Evolutionary conservation across 2,329 filamentous ascomycete genomes (phyloP), one percentile per base, ranked within the genome.

Genomic region (Penicillium sp.): DNA sequence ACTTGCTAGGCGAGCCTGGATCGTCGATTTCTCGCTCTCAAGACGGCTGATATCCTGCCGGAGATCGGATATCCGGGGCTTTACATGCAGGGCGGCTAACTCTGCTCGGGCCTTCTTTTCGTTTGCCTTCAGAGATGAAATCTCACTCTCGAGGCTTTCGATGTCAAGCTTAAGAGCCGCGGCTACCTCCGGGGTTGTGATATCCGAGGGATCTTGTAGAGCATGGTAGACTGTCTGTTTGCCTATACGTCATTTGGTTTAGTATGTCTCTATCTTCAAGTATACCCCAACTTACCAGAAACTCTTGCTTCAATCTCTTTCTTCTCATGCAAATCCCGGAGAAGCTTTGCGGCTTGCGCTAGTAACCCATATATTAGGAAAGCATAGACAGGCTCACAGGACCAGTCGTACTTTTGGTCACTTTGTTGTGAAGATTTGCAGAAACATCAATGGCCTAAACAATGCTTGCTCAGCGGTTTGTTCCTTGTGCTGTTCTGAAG

Each of bases 171-270:
- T 79, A 63, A 86, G 77, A 17, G 73, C 71, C 41, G 77, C 73
- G 42, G 86, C 77, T 45, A 80, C 71, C 55, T 82, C 79, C 8
- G 81, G 74, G 2, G 78, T 78, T 44, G 74, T 70, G 27, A 79
- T 76, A 41, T 83, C 79, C 15, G 77, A 70, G 38, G 81, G 74
- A 55, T 83, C 78, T 78, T 87, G 74, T 21, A 78, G 56, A 36
- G 79, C 77, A 70, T 87, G 85, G 68, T 87, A 87, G 58, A 87
- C 84, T 39, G 79, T 76, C 65, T 87, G 84, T 72, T 87, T 87
- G 21, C 85, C 84, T 83, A 58, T 39, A n/a, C 19, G 33, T 47
- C 21, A 49, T 23, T 45, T 38, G 47, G 19, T 56, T 27, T 19
- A 48, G n/a, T 50, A 27, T 21, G 38, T 19, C 12, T 38, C 17